Percentiles rank a stretch among this genome's conserved stretches.
Conservation (phyloP, 2,329 filamentous ascomycete species). For the Monosporascus ibericus region DNA sequence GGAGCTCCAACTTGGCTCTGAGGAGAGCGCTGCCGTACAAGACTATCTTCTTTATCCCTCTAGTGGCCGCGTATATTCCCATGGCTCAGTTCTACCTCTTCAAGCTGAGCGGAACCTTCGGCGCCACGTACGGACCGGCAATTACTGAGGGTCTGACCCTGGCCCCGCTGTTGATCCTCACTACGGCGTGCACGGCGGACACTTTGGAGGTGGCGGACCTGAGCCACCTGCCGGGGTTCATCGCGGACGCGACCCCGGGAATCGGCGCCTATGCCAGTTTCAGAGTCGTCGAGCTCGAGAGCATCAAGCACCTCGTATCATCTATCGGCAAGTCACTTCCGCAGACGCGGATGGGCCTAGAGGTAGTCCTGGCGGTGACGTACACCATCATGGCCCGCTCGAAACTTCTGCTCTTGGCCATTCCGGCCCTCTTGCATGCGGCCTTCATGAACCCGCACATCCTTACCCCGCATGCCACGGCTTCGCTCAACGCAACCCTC, state of each 20-base stretch:
- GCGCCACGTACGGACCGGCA: conserved; percentile 66
- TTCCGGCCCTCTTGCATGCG: conserved; percentile 70
- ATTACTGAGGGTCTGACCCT: conserved; percentile 69
- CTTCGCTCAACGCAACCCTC: conserved; percentile 61
- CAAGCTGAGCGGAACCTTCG: conserved; percentile 57
- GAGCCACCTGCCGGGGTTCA: conserved; percentile 45
- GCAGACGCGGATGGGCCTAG: conserved; percentile 65
- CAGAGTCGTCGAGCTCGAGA: conserved; percentile 40
- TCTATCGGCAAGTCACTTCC: conserved; percentile 57
- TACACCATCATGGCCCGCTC: conserved; percentile 66
- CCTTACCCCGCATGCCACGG: conserved; percentile 52
- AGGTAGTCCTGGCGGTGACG: conserved; percentile 57
- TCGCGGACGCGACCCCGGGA: conserved; percentile 59
- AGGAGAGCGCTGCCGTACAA: conserved; percentile 41
- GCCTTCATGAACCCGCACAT: conserved; percentile 69
- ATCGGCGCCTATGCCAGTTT: conserved; percentile 62
- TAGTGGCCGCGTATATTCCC: conserved; percentile 72
- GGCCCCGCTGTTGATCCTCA: conserved; percentile 61
- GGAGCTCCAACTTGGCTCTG: conserved; percentile 59
- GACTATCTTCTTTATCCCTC: conserved; percentile 53
- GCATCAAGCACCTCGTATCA: conserved; percentile 33
- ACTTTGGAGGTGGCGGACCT: conserved; percentile 58
- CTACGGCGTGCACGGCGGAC: conserved; percentile 57
- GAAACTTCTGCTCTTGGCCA: conserved; percentile 55
- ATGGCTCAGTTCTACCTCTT: conserved; percentile 67